Base-by-base conservation (phyloP, 2,329 filamentous ascomycete species). In the Fusarium pseudonygamai region DNA sequence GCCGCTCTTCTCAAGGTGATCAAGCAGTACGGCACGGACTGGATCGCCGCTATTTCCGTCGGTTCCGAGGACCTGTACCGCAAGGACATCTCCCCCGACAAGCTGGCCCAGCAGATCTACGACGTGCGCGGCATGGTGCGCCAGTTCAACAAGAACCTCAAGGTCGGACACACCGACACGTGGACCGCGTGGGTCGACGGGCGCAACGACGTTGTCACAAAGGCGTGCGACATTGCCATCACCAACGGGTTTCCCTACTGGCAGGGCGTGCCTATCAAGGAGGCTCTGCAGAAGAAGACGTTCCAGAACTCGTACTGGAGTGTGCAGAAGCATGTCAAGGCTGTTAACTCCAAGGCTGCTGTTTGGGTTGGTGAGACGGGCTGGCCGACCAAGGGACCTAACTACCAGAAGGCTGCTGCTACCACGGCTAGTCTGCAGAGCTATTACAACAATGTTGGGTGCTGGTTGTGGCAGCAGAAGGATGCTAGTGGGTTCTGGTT, bases 161-260 rank as follows among this genome's bases (percentile, higher is more conserved):
- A 68, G 74, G 75, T 77, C 42, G 75, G 75, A 37, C 75, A 77
- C 59, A 77, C 71, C 30, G 75, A 77, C 40, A 77, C 75, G 5
- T 77, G 75, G 75, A 77, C 72, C 10, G 75, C 75, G 7, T 77
- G 75, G 75, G 75, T 77, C 18, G 75, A 77, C 39, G 72, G 75
- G 15, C 52, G 63, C 56, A 77, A 77, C 57, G 75, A 77, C 20
- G 75, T 74, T 3, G 75, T 77, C 42, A 77, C 67, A 24, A 77
- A 77, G 28, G 74, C 75, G 4, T 74, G 58, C 46, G 75, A 77
- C 7, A 71, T 77, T 3, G 75, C 52, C 49, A 77, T 77, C 39
- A 77, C 74, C 24, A 77, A 77, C 63, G 75, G 75, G 9, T 77
- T 77, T 47, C 75, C 75, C 5, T 77, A 77, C 63, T 77, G 75